Evolutionary conservation across 208 protist species (phyloP).

Genomic region (Herpetomonas tarakana): DNA sequence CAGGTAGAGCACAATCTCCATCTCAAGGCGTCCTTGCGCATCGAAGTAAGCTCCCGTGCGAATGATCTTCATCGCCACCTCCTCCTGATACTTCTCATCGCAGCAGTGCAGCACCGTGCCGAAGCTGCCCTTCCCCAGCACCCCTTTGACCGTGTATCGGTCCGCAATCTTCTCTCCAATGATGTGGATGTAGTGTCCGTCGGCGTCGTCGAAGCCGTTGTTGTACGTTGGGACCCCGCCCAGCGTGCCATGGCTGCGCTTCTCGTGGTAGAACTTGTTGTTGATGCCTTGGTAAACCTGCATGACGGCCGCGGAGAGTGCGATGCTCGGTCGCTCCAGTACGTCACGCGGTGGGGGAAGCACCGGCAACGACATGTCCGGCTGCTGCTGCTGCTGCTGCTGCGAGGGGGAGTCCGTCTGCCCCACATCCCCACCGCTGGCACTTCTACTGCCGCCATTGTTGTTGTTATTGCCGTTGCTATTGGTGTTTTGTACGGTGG

Average conservation of each 20-base stretch:
- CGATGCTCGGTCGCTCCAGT: conserved; percentile 37
- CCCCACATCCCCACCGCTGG: not conserved
- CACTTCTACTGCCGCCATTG: conserved; percentile 1
- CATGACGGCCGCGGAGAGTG: conserved; percentile 41
- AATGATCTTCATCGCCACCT: conserved; percentile 87
- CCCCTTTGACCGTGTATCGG: conserved; percentile 76
- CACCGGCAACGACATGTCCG: no score
- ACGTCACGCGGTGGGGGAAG: conserved; percentile 7
- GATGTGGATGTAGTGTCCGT: conserved; percentile 78
- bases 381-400: conserved; percentile 7
- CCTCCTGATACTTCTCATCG: conserved; percentile 69
- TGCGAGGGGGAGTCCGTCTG: not conserved
- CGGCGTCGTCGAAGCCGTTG: conserved; percentile 69
- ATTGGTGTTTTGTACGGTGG: conserved; percentile 3
- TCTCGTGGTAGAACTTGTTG: conserved; percentile 53
- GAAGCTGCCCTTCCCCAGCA: conserved; percentile 89
- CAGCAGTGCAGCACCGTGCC: conserved; percentile 80
- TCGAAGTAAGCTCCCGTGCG: conserved; percentile 77
- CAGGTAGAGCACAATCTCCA: conserved; percentile 73
- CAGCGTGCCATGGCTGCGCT: no score
- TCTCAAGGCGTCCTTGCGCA: conserved; percentile 74
- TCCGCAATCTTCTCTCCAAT: conserved; percentile 66
- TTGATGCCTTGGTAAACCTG: conserved; percentile 77
- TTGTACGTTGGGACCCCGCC: no score
- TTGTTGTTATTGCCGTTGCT: conserved; percentile 2